Conservation (phyloP, 1,139 yeast species). For the Geotrichum aggregatum region DNA sequence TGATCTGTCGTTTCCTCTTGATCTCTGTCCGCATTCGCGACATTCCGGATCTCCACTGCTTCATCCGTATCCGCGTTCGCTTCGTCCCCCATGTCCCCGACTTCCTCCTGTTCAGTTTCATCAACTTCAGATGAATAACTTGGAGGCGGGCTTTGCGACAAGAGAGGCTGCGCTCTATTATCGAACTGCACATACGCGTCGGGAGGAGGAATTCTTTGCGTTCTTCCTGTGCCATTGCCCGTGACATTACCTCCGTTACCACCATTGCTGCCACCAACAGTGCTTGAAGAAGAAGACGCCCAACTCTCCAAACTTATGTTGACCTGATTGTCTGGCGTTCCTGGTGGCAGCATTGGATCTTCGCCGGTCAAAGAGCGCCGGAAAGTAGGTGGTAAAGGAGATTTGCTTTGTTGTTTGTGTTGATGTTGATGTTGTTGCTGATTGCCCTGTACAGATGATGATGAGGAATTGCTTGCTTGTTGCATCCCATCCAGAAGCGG, state of each 20-base stretch:
- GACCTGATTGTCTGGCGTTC: not conserved
- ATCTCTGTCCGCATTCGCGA: too few relatives aligned
- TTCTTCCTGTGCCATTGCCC: not conserved
- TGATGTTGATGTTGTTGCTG: not conserved
- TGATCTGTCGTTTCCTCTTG: too few relatives aligned
- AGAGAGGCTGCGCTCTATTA: not conserved
- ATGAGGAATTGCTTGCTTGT: not conserved
- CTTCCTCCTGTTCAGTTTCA: too few relatives aligned
- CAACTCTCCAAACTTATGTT: not conserved
- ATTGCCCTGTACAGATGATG: conserved; percentile 1
- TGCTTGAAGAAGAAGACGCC: not conserved
- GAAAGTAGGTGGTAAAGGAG: conserved; percentile 6
- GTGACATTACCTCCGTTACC: not conserved
- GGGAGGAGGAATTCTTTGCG: not conserved
- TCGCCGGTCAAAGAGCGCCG: not conserved
- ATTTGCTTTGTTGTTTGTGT: not conserved
- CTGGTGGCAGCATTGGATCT: not conserved
- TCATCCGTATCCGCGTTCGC: too few relatives aligned
- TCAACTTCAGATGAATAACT: conserved; percentile 28
- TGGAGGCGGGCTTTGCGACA: conserved; percentile 28
- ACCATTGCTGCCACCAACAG: not conserved
- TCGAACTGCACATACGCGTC: not conserved
- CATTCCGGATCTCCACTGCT: too few relatives aligned
- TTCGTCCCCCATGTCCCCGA: not conserved
- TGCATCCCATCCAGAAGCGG: too few relatives aligned